Evolutionary conservation across 2,329 filamentous ascomycete species (phyloP).

Genomic region (Beauveria australis): DNA sequence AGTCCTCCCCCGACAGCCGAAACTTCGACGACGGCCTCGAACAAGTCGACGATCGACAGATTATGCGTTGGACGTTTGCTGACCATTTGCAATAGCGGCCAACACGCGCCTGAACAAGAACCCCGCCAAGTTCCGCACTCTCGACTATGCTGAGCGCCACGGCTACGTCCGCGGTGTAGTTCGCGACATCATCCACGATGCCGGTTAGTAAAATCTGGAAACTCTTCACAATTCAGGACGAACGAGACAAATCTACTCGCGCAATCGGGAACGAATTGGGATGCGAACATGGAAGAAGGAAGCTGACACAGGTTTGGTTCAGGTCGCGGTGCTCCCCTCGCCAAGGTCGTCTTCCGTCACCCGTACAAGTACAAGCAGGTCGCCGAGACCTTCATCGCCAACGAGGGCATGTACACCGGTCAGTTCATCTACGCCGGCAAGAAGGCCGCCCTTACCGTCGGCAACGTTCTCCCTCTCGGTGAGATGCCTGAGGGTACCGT

Average conservation of each 20-base stretch:
- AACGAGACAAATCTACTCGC: conserved; percentile 14
- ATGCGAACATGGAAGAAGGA: conserved; percentile 14
- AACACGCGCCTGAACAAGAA: conserved; percentile 87
- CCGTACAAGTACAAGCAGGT: conserved; percentile 97
- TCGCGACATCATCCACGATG: conserved; percentile 98
- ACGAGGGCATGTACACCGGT: conserved; percentile 99
- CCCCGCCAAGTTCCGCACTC: conserved; percentile 79
- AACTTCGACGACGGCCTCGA: conserved; percentile 8
- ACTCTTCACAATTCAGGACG: neutral
- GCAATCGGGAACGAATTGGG: conserved; percentile 11
- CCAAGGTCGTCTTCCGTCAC: conserved; percentile 93
- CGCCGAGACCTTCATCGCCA: conserved; percentile 99
- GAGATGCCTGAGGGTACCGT: conserved; percentile 99
- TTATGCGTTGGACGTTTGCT: conserved; percentile 18
- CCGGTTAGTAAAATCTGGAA: conserved; percentile 46
- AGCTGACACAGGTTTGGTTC: conserved; percentile 20
- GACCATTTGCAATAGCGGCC: conserved; percentile 46
- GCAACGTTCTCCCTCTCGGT: conserved; percentile 91
- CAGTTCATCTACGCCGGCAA: conserved; percentile 99
- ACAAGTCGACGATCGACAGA: conserved; percentile 12
- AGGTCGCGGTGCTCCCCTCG: conserved; percentile 88
- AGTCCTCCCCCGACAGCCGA: conserved; percentile 21
- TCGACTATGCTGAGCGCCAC: conserved; percentile 96
- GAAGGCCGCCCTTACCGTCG: conserved; percentile 93
- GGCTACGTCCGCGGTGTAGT: conserved; percentile 96